Percentiles rank a stretch among this genome's conserved stretches.
These are phyloP conservation scores for Oryza brachyantha DNA, from an alignment of 176 grass and related monocot genomes.

Conservation along the genomic window DNA sequence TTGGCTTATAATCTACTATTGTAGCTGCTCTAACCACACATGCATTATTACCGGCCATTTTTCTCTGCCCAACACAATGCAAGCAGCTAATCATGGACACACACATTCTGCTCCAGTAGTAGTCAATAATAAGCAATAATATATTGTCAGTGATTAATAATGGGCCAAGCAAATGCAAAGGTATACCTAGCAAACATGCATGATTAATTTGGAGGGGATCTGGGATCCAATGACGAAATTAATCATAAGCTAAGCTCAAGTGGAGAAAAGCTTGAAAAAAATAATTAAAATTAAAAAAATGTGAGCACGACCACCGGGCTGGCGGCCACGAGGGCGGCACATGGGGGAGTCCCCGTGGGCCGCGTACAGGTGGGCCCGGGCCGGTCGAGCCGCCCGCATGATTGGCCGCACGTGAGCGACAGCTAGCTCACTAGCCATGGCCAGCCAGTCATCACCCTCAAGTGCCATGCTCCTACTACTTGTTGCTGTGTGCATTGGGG, in stretches of 20 bases:
- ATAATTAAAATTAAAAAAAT: too few species aligned
- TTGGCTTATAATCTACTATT: too few species aligned
- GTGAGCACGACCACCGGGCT: neutral
- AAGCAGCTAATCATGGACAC: neutral
- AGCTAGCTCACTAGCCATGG: slow-evolving; percentile 6
- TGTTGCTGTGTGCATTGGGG: too few species aligned
- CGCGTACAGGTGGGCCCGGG: slow-evolving; percentile 32
- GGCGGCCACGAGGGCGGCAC: slow-evolving; percentile 41
- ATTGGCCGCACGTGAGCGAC: slow-evolving; percentile 50
- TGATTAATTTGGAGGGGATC: neutral
- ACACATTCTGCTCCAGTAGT: too few species aligned
- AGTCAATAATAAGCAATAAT: neutral
- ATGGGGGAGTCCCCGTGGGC: slow-evolving; percentile 19
- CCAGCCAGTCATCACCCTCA: too few species aligned
- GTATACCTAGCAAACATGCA: neutral
- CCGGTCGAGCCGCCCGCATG: slow-evolving; percentile 1
- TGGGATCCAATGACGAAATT: neutral
- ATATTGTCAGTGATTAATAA: neutral
- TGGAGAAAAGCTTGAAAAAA: neutral
- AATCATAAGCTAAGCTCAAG: neutral
- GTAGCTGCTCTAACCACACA: neutral
- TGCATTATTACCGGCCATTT: neutral
- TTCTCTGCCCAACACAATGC: neutral
- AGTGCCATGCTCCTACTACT: too few species aligned
- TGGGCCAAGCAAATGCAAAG: neutral